Base-by-base conservation (phyloP, 2,329 filamentous ascomycete genomes). In the Pestalotiopsis sp. region DNA sequence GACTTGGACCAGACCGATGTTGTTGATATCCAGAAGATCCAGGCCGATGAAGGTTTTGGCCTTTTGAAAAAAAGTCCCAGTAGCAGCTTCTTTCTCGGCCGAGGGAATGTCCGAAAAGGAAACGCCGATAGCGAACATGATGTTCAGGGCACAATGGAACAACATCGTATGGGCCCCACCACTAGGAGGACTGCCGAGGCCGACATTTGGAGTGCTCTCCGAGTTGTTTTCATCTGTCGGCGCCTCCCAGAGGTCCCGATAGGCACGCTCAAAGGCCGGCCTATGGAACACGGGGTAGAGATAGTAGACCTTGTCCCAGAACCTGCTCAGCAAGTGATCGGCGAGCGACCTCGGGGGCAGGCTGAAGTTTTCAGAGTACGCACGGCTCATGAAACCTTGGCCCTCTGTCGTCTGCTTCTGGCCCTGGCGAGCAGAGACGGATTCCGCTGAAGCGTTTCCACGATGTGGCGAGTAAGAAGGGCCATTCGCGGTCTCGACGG, bases 101-200 rank as follows among this genome's bases (percentile, higher is more conserved):
- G 62, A 17, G 3, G 62, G n/a, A 27, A 64, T 36, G 25, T 55
- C 62, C 9, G 62, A 64, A 23, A 64, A 64, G 4, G 39, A 25
- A 13, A n/a, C 20, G 11, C 45, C 38, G 13, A 49, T 49, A 13
- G 45, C 45, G n/a, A 64, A 64, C 25, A 64, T 64, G 20, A 39
- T 55, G 25, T 64, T 64, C 20, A 64, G 20, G 27, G 39, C 62
- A 52, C 45, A 64, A 25, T 64, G 62, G 17, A 64, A 64, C n/a
- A 49, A 12, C 13, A 49, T 45, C 3, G 39, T 64, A 27, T 64
- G 38, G 17, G 62, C 23, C 3, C 14, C 20, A 4, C 20, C 39
- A 27, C 31, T 20, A 3, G 45, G 62, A 41, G 62, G 39, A 23
- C 62, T 64, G 7, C 62, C 62, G 31, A 64, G 62, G 17, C 62